A percentile compares a stretch with the other conserved stretches of the same genome.
Evolutionary conservation across 371 early-diverging fungal genomes (phyloP).

Genomic region (Fennellomyces sp.): DNA sequence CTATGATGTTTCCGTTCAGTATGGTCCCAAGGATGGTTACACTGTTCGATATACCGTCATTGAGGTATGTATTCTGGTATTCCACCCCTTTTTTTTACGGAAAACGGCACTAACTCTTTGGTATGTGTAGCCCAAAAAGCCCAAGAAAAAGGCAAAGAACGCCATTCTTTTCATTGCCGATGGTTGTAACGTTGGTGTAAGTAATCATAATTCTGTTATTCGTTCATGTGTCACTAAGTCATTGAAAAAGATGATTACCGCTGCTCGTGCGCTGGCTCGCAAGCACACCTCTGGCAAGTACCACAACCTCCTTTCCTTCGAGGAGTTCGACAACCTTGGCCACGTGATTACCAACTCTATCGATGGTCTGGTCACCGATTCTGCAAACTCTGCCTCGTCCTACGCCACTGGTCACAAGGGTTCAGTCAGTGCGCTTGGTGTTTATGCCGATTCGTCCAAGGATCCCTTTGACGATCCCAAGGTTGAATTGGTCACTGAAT

Average conservation of each 20-base stretch:
- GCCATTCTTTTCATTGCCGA: constrained; percentile 76
- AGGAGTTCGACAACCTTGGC: constrained; percentile 68
- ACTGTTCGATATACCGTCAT: constrained; percentile 39
- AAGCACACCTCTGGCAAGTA: constrained; percentile 60
- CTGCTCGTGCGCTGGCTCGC: constrained; percentile 59
- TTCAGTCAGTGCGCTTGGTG: constrained; percentile 63
- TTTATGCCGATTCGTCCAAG: constrained; percentile 64
- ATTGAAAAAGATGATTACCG: constrained; percentile 53
- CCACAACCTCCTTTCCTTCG: constrained; percentile 61
- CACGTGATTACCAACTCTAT: constrained; percentile 73
- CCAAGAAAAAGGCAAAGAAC: constrained; percentile 72
- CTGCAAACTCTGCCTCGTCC: constrained; percentile 76
- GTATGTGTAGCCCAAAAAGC: constrained; percentile 33
- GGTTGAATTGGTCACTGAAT: constrained; percentile 68
- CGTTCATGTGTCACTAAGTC: background rate
- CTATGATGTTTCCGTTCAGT: constrained; percentile 51
- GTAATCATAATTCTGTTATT: constrained; percentile 7
- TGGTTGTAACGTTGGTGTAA: constrained; percentile 65
- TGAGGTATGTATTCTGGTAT: constrained; percentile 22
- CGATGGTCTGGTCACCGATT: constrained; percentile 76
- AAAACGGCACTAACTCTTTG: no score
- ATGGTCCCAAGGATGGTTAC: constrained; percentile 35
- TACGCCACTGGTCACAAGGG: constrained; percentile 74
- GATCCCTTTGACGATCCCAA: constrained; percentile 63
- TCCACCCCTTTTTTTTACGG: no score